Evolutionary conservation across 352 stramenopile genomes (phyloP).

Genomic region (Phytophthora hybrid): DNA sequence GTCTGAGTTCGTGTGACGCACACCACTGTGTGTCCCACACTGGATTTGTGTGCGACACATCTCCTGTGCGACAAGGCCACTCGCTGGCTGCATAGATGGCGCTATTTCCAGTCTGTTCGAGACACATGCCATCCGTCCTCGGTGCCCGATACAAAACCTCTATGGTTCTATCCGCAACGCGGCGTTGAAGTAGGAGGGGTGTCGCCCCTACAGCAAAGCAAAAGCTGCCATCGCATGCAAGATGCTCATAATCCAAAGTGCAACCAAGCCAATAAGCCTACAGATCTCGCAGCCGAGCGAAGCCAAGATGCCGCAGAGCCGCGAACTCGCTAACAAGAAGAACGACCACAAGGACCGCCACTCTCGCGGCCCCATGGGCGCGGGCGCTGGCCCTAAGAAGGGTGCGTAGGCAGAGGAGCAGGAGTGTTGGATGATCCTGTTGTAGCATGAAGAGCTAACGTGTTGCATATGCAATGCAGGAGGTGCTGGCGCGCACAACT

Average conservation of each 20-base stretch:
- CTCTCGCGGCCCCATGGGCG: conserved; percentile 67
- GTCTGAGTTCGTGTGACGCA: conserved; percentile 6
- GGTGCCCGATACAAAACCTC: conserved; percentile 22
- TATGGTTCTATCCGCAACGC: background rate
- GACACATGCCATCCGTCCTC: conserved; percentile 23
- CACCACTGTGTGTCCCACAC: conserved; percentile 17
- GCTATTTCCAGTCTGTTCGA: conserved; percentile 6
- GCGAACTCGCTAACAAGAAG: conserved; percentile 86
- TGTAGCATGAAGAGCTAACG: background rate
- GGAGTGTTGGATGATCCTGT: background rate
- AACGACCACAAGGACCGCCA: conserved; percentile 88
- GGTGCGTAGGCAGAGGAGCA: conserved; percentile 39
- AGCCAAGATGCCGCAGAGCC: conserved; percentile 73
- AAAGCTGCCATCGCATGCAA: too few relatives aligned
- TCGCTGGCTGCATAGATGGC: conserved; percentile 12
- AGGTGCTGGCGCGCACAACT: conserved; percentile 87
- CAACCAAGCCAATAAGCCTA: conserved; percentile 29
- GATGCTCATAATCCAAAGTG: conserved; percentile 30
- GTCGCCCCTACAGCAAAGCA: conserved; percentile 9
- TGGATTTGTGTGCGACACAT: conserved; percentile 23
- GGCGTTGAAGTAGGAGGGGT: conserved; percentile 18
- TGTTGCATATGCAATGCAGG: conserved; percentile 37
- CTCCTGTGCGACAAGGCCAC: conserved; percentile 19
- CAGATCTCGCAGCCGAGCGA: background rate
- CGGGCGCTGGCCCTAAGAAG: conserved; percentile 64